Evolutionary conservation across 2,329 filamentous ascomycete species (phyloP).

Genomic region (Leptographium radiaticola): DNA sequence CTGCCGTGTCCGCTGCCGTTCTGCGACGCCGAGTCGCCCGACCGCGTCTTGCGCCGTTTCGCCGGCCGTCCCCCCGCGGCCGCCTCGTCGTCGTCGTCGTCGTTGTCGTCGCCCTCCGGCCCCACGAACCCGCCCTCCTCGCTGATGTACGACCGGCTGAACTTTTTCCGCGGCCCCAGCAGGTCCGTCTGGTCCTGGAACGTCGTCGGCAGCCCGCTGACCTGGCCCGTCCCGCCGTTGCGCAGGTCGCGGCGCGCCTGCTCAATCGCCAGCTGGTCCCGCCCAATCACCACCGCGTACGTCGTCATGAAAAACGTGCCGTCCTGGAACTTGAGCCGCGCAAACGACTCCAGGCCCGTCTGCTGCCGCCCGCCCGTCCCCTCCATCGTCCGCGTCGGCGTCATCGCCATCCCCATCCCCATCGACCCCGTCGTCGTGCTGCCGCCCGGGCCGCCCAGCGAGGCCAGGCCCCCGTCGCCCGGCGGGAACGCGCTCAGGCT

Average conservation of each 20-base stretch:
- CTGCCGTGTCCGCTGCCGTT: neutral
- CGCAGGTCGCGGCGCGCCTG: slow-evolving; percentile 40
- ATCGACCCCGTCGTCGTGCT: neutral
- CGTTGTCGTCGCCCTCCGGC: slow-evolving; percentile 44
- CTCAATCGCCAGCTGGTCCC: slow-evolving; percentile 49
- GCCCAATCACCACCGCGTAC: slow-evolving; percentile 57
- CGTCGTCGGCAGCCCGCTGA: neutral
- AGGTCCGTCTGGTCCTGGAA: slow-evolving; percentile 1
- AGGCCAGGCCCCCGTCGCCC: neutral
- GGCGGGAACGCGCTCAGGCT: neutral
- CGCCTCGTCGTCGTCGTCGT: slow-evolving; percentile 33
- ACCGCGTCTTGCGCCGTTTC: slow-evolving; percentile 30
- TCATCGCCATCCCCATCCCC: neutral
- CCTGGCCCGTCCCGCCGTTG: slow-evolving; percentile 12
- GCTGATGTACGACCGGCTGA: slow-evolving; percentile 53
- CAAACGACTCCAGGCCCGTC: slow-evolving; percentile 36
- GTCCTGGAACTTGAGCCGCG: slow-evolving; percentile 56
- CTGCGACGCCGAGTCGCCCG: neutral
- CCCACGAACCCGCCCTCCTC: slow-evolving; percentile 58
- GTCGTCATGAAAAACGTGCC: slow-evolving; percentile 71
- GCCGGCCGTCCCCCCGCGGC: slow-evolving; percentile 33
- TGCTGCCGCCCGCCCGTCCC: neutral
- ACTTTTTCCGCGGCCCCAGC: slow-evolving; percentile 26
- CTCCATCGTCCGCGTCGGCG: neutral
- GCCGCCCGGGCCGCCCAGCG: too few species aligned